These are phyloP conservation scores for Chaetothyriales sp. DNA, from an alignment of 2,329 filamentous ascomycete genomes.

Conservation along the genomic window DNA sequence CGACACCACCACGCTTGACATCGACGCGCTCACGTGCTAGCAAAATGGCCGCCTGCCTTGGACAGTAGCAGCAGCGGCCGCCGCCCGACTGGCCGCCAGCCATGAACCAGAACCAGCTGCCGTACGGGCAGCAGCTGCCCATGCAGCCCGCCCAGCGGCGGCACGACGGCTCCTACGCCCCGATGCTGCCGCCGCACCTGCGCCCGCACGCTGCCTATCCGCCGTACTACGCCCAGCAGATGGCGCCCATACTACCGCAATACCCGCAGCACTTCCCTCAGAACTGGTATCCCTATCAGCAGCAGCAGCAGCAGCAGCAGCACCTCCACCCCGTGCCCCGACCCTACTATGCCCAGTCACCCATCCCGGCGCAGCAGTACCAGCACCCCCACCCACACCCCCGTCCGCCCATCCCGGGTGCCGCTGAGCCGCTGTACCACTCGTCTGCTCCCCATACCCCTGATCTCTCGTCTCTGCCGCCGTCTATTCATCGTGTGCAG, in stretches of 20 bases:
- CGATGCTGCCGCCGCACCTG: slow-evolving; percentile 38
- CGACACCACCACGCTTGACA: neutral
- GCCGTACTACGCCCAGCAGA: slow-evolving; percentile 42
- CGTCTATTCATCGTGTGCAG: neutral
- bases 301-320: slow-evolving; percentile 27
- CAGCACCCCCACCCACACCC: slow-evolving; percentile 5
- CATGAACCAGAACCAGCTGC: slow-evolving; percentile 1
- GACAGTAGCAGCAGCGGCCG: neutral
- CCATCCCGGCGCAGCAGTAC: slow-evolving; percentile 29
- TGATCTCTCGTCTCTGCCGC: neutral
- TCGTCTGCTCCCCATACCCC: neutral
- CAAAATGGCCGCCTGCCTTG: neutral
- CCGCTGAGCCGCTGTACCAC: slow-evolving; percentile 18
- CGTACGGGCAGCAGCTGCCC: slow-evolving; percentile 34
- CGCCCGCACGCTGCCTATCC: slow-evolving; percentile 47
- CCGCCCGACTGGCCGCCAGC: neutral
- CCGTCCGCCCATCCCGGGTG: slow-evolving; percentile 22
- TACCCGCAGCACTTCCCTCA: slow-evolving; percentile 32
- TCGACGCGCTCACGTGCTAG: neutral
- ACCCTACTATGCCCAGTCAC: slow-evolving; percentile 31
- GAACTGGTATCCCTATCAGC: slow-evolving; percentile 31
- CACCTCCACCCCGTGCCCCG: slow-evolving; percentile 29
- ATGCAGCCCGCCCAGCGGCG: slow-evolving; percentile 36
- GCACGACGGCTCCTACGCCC: slow-evolving; percentile 32
- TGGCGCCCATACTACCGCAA: slow-evolving; percentile 37